Evolutionary conservation across 2,329 filamentous ascomycete species (phyloP).

Genomic region (Thielaviopsis populi): DNA sequence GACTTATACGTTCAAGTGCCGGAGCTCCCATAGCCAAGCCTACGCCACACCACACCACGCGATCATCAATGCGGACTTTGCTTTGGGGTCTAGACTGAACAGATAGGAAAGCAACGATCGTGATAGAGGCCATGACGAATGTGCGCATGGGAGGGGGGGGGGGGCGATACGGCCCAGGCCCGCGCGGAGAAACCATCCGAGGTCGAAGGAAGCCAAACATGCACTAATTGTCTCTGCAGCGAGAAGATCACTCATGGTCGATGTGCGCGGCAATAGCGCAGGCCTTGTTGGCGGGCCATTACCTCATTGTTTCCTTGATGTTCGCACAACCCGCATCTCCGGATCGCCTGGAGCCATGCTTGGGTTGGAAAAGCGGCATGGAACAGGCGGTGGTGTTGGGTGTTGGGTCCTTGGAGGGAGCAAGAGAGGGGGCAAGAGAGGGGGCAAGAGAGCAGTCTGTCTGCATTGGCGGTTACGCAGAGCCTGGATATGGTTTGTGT

Average conservation of each 20-base stretch:
- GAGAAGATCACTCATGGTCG: background rate
- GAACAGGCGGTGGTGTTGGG: background rate
- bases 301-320: background rate
- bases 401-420: background rate
- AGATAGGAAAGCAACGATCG: background rate
- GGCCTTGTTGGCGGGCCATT: background rate
- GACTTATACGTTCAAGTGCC: background rate
- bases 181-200: background rate
- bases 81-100: background rate
- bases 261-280: background rate
- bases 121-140: background rate
- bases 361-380: background rate
- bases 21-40: background rate
- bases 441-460: background rate
- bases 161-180: background rate
- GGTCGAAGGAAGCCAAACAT: background rate
- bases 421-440: background rate
- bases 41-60: background rate
- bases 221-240: background rate
- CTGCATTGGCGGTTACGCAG: background rate
- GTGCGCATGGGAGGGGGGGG: background rate
- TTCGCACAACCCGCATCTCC: background rate
- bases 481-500: background rate
- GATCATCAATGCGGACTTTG: background rate
- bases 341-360: background rate